Percentiles rank a stretch among this genome's conserved stretches.
phyloP scores from a whole-genome alignment of 2,329 filamentous ascomycete species.

The Rutstroemia sydowiana region DNA sequence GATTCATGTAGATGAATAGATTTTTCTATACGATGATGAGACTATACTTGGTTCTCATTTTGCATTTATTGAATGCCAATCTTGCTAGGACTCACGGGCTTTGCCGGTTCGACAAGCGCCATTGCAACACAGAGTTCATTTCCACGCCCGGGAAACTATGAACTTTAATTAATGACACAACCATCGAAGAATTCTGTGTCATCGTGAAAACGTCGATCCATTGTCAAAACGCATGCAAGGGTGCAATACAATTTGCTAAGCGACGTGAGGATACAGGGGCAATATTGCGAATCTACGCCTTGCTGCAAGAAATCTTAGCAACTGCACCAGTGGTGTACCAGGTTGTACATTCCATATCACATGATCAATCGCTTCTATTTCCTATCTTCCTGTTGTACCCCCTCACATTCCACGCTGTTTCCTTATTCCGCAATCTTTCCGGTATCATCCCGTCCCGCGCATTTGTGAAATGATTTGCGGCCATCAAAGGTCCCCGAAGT shows the following conservation, averaged over 20 bases:
- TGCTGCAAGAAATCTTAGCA: slow-evolving; percentile 1
- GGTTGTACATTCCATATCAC: slow-evolving; percentile 9
- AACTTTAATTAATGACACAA: slow-evolving; percentile 8
- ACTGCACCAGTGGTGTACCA: neutral
- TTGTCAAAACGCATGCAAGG: slow-evolving; percentile 7
- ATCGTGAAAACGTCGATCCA: slow-evolving; percentile 3
- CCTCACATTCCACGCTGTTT: slow-evolving; percentile 16
- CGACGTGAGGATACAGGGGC: neutral
- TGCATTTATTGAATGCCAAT: slow-evolving; percentile 4
- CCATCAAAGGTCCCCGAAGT: too few relatives aligned
- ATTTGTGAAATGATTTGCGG: neutral
- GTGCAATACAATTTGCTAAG: neutral
- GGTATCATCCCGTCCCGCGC: slow-evolving; percentile 8
- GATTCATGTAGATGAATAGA: slow-evolving; percentile 7
- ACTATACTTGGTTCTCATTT: neutral
- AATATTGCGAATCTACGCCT: neutral
- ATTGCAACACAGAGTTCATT: slow-evolving; percentile 2
- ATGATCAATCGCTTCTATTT: slow-evolving; percentile 12
- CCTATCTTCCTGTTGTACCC: slow-evolving; percentile 10
- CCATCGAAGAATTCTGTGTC: slow-evolving; percentile 9
- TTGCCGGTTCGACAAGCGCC: slow-evolving; percentile 6
- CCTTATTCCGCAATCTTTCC: slow-evolving; percentile 6
- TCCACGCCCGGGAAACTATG: slow-evolving; percentile 1
- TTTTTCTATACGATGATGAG: neutral
- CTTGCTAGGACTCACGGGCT: slow-evolving; percentile 5